A percentile compares a stretch with the other conserved stretches of the same genome.
These are phyloP conservation scores for Myxozyma melibiosi DNA, from an alignment of 805 yeast genomes.

Conservation along the genomic window DNA sequence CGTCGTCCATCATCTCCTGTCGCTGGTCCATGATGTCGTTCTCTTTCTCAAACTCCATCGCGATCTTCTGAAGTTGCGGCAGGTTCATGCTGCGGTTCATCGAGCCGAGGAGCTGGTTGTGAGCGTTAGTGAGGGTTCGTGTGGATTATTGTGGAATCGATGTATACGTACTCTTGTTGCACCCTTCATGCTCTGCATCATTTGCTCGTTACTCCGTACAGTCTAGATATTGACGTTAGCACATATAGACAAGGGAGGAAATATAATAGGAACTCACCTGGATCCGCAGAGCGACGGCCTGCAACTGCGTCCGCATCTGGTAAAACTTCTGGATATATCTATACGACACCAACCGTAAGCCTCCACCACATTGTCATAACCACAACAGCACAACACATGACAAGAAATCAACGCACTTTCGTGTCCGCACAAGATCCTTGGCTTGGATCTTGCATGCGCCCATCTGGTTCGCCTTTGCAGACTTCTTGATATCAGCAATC, in stretches of 20 bases:
- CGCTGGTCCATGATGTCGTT: constrained; percentile 97
- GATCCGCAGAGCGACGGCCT: constrained; percentile 87
- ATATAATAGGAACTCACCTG: constrained; percentile 46
- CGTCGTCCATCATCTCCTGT: constrained; percentile 98
- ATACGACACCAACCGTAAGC: not conserved
- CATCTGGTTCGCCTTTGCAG: constrained; percentile 88
- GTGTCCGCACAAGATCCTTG: constrained; percentile 87
- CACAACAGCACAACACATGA: too few relatives aligned
- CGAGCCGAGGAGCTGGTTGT: constrained; percentile 62
- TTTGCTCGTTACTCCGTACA: constrained; percentile 90
- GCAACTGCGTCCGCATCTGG: constrained; percentile 90
- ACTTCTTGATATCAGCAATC: constrained; percentile 79
- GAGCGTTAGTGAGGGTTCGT: not conserved
- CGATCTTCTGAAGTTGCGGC: constrained; percentile 83
- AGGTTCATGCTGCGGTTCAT: constrained; percentile 91
- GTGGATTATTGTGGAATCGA: not conserved
- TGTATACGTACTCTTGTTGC: constrained; percentile 60
- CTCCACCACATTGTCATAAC: too few relatives aligned
- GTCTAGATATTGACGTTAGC: constrained; percentile 44
- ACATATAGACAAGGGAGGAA: not conserved
- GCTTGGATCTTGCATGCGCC: constrained; percentile 94
- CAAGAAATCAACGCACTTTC: constrained; percentile 46
- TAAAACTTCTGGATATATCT: constrained; percentile 79
- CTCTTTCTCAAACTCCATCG: constrained; percentile 93
- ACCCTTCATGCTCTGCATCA: constrained; percentile 92